phyloP scores from a whole-genome alignment of 2,329 filamentous ascomycete genomes.

The Dendrostoma leiphaemia region DNA sequence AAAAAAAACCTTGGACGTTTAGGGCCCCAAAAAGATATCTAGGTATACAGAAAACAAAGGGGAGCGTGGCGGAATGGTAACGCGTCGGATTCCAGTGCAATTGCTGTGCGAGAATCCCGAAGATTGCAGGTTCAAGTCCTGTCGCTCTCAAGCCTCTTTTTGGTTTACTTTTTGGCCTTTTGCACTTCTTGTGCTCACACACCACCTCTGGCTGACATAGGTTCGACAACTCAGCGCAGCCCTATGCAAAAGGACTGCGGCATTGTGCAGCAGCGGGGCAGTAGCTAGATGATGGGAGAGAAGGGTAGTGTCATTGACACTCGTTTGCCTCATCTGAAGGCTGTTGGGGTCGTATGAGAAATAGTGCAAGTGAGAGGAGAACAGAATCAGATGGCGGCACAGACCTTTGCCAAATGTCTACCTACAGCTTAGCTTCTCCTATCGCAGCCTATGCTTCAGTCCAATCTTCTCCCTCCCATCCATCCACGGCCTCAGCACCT shows the following conservation, averaged over 20 bases:
- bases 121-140: slow-evolving; percentile 1
- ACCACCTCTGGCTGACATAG: too few relatives aligned
- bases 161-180: not conserved
- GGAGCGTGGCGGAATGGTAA: not conserved
- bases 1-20: too few relatives aligned
- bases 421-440: not conserved
- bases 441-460: slow-evolving; percentile 30
- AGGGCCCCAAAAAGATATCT: too few relatives aligned
- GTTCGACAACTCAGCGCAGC: too few relatives aligned
- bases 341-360: too few relatives aligned
- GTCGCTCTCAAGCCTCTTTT: not conserved
- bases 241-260: too few relatives aligned
- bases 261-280: too few relatives aligned
- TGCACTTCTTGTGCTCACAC: not conserved
- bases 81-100: not conserved
- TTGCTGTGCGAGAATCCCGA: not conserved
- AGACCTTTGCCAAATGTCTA: too few relatives aligned
- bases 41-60: not conserved
- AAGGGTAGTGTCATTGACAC: too few relatives aligned
- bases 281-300: too few relatives aligned
- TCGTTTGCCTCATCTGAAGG: too few relatives aligned
- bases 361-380: not conserved
- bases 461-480: slow-evolving; percentile 67
- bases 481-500: slow-evolving; percentile 83
- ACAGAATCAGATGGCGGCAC: too few relatives aligned